Evolutionary conservation across 2,329 filamentous ascomycete species (phyloP).

Genomic region (Stemphylium beticola): DNA sequence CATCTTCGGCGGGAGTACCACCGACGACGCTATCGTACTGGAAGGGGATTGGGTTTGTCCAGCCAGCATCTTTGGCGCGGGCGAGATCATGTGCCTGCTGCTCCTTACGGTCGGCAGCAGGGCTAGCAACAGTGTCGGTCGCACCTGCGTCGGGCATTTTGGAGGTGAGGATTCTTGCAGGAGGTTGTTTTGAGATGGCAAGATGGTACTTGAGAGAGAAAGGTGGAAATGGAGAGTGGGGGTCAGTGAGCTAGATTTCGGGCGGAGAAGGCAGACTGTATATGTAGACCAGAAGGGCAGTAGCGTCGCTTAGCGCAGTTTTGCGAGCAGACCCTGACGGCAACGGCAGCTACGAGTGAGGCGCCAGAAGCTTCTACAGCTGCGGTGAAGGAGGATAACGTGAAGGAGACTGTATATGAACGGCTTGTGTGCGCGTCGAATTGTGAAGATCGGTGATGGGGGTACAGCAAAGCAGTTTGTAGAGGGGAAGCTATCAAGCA

Average conservation of each 20-base stretch:
- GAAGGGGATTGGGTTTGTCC: conserved; percentile 56
- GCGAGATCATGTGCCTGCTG: conserved; percentile 35
- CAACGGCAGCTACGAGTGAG: conserved; percentile 1
- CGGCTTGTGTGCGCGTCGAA: neutral
- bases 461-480: neutral
- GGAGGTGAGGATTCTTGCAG: neutral
- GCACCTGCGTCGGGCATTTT: conserved; percentile 31
- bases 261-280: conserved; percentile 6
- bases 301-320: conserved; percentile 8
- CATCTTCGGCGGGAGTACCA: conserved; percentile 27
- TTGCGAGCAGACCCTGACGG: conserved; percentile 1
- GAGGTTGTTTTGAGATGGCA: neutral
- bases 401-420: conserved; percentile 1
- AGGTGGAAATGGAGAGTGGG: neutral
- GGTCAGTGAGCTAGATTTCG: neutral
- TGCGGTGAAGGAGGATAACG: conserved; percentile 2
- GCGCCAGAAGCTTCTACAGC: conserved; percentile 4
- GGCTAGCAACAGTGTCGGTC: conserved; percentile 17
- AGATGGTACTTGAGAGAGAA: neutral
- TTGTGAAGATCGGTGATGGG: neutral
- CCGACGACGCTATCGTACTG: conserved; percentile 55
- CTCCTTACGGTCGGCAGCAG: conserved; percentile 30
- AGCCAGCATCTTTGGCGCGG: conserved; percentile 49
- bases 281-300: conserved; percentile 12
- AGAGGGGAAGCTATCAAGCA: neutral